Base-by-base conservation (phyloP, 768 basidiomycete genomes). In the Gymnopilus junonius region DNA sequence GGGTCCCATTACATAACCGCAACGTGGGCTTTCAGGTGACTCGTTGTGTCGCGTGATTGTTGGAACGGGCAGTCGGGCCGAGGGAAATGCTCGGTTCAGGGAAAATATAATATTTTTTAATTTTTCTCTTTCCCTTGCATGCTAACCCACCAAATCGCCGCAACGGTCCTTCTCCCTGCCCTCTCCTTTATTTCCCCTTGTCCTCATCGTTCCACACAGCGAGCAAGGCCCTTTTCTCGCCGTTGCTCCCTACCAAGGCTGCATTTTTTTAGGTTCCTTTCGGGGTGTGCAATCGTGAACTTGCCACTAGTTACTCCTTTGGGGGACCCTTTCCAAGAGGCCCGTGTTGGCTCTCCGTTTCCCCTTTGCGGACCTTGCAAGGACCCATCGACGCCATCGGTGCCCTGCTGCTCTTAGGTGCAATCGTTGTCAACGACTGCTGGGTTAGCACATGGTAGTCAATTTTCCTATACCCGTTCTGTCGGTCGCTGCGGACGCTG, bases 401-500 rank as follows among this genome's bases (percentile, higher is more conserved):
- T 43, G 40, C 34, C n/a, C 54, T 37, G 37, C 32, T 35, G 20
- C 29, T 54, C n/a, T 14, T 37, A 37, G 37, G 54, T 17, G 34
- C 34, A 55, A 55, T 55, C 37, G 53, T 54, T n/a, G 34, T 54
- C 10, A 14, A 12, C 54, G 54, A 55, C 54, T 27, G 5, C 14
- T 10, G 2, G 40, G 37, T 27, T 34, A 20, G 57, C 40, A 54
- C 25, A 64, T 64, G 63, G 63, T 35, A 5, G 54, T 59, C 25
- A 32, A 77, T 29, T 85, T 91, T 27, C 82, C 89, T n/a, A 75
- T 78, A 7, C 91, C 90, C 34, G 83, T 93, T 37, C 85, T 93
- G 57, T 80, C 86, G 31, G 79, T 93, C 66, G 81, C 87, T 7
- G 79, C 83, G 20, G 91, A 91, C 63, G 89, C 82, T 20, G 82